Percentiles rank a stretch among this genome's conserved stretches.
Evolutionary conservation across 805 yeast genomes (phyloP).

Genomic region (Kazachstania psychrophila): DNA sequence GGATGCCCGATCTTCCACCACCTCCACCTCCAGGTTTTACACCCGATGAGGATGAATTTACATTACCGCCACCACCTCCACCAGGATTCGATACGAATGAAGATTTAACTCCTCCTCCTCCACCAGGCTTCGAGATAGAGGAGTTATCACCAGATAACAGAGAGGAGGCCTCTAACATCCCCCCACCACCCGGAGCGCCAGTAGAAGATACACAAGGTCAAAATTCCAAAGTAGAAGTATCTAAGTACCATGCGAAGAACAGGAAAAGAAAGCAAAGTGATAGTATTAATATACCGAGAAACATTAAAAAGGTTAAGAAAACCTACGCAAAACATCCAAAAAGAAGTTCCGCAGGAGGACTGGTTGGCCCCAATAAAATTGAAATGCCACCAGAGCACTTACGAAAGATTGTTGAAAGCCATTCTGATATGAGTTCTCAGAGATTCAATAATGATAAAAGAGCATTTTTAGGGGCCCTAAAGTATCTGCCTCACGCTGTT

Average conservation of each 20-base stretch:
- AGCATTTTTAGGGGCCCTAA: slow-evolving; percentile 81
- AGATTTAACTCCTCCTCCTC: slow-evolving; percentile 6
- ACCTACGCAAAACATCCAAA: slow-evolving; percentile 12
- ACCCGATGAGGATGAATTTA: slow-evolving; percentile 20
- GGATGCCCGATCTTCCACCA: slow-evolving; percentile 22
- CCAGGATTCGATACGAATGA: slow-evolving; percentile 13
- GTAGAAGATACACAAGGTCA: too few species aligned
- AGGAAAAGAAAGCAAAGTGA: slow-evolving; percentile 33
- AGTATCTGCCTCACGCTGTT: slow-evolving; percentile 93
- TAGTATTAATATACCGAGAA: too few species aligned
- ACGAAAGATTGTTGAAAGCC: slow-evolving; percentile 72
- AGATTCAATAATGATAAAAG: slow-evolving; percentile 77
- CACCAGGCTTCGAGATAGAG: slow-evolving; percentile 5
- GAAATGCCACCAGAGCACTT: slow-evolving; percentile 93
- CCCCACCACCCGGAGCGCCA: too few species aligned
- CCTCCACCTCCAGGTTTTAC: slow-evolving; percentile 28
- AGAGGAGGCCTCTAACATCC: not conserved
- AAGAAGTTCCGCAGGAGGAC: slow-evolving; percentile 28
- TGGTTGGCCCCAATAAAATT: slow-evolving; percentile 51
- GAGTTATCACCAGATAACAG: not conserved
- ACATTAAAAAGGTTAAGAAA: too few species aligned
- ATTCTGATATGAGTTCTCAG: slow-evolving; percentile 74
- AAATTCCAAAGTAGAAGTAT: too few species aligned
- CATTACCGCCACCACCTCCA: slow-evolving; percentile 25
- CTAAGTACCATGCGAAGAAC: slow-evolving; percentile 7